A percentile compares a stretch with the other conserved stretches of the same genome.
phyloP scores from a whole-genome alignment of 2,329 filamentous ascomycete species.

The Tolypocladium cylindrosporum region DNA sequence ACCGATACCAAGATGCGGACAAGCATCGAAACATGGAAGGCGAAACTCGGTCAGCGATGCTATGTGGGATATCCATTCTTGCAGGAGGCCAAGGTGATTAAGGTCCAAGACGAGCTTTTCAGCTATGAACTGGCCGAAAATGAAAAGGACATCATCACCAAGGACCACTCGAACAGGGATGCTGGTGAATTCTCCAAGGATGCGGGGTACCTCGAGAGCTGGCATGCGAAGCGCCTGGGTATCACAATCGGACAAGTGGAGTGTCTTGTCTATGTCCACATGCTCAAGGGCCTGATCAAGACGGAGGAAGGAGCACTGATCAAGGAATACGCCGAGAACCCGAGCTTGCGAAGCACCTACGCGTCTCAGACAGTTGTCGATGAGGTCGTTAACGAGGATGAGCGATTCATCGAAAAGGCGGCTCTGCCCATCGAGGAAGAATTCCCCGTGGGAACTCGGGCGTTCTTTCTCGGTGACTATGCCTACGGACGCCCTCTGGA shows the following conservation, averaged over 20 bases:
- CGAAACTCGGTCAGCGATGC: conserved; percentile 74
- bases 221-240: conserved; percentile 84
- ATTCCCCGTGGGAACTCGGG: conserved; percentile 71
- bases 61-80: conserved; percentile 93
- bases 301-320: conserved; percentile 83
- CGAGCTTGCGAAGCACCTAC: conserved; percentile 79
- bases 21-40: conserved; percentile 61
- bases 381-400: conserved; percentile 79
- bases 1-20: conserved; percentile 63
- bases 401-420: conserved; percentile 81
- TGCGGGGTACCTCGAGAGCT: conserved; percentile 70
- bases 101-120: conserved; percentile 88
- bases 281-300: conserved; percentile 84
- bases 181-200: conserved; percentile 80
- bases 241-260: conserved; percentile 82
- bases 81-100: conserved; percentile 82
- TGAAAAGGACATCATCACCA: conserved; percentile 53
- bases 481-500: conserved; percentile 87
- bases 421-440: conserved; percentile 88
- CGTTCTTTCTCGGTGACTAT: conserved; percentile 90
- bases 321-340: conserved; percentile 84
- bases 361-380: conserved; percentile 89
- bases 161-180: conserved; percentile 64
- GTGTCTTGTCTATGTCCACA: conserved; percentile 82
- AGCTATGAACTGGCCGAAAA: conserved; percentile 66